Evolutionary conservation across 768 basidiomycete species (phyloP).

Genomic region (Mycena leptocephala): DNA sequence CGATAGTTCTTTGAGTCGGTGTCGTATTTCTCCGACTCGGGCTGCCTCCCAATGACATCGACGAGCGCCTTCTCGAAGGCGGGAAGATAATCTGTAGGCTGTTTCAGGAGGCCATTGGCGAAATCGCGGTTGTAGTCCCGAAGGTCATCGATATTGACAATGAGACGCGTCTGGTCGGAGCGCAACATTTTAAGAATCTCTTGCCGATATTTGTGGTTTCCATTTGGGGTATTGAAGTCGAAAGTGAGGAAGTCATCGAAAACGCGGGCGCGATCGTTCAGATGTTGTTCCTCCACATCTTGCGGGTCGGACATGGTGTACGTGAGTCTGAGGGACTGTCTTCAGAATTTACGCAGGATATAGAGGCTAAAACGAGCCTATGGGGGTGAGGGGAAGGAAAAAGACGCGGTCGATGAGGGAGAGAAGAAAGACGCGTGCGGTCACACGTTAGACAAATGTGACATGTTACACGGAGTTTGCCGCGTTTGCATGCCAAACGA

Average conservation of each 20-base stretch:
- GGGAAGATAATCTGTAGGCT: conserved; percentile 89
- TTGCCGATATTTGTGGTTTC: conserved; percentile 82
- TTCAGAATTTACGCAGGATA: too few species aligned
- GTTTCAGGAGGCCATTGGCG: conserved; percentile 90
- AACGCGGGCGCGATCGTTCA: conserved; percentile 82
- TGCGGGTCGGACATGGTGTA: conserved; percentile 50
- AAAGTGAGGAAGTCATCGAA: conserved; percentile 84
- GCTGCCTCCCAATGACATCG: conserved; percentile 80
- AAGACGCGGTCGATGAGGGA: too few species aligned
- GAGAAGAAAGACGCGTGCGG: conserved; percentile 15
- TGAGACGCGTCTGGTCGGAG: conserved; percentile 87
- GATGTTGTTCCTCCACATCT: conserved; percentile 78
- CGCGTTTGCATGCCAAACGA: too few species aligned
- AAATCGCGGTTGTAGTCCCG: conserved; percentile 93
- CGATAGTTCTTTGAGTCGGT: conserved; percentile 87
- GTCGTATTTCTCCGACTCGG: conserved; percentile 87
- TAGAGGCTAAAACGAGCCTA: too few species aligned
- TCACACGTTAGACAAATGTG: conserved; percentile 10
- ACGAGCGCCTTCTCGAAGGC: conserved; percentile 91
- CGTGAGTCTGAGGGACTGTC: too few species aligned
- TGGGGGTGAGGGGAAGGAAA: too few species aligned
- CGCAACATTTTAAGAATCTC: conserved; percentile 89
- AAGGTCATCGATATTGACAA: conserved; percentile 96
- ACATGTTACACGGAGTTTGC: too few species aligned
- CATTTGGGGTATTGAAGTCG: conserved; percentile 73